Evolutionary conservation across 495 filamentous ascomycete genomes (phyloP), one percentile per base, ranked within the genome.

Genomic region (Talaromyces adpressus): DNA sequence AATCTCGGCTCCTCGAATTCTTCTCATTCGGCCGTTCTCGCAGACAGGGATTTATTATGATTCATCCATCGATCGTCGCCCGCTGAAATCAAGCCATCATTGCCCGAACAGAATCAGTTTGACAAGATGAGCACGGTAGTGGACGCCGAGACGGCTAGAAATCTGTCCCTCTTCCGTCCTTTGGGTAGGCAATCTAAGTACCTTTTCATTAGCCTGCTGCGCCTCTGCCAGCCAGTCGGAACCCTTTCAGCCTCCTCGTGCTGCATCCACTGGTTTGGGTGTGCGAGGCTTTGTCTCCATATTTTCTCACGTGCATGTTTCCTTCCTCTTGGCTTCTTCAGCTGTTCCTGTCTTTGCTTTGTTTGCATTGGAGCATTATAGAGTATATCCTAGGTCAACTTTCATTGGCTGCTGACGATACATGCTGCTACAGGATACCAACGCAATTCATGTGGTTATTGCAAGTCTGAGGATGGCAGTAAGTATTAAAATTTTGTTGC

Each of bases 381-480:
- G n/a, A 25, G 49, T 53, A 22, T 53, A 12, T 12, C 14, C 3
- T 25, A 25, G 0, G 18, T 6, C 18, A 12, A 53, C 18, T 9
- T 9, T 49, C 1, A 49, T 49, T 49, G 45, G 45, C 7, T 56
- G 52, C 22, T 16, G 49, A 25, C 18, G 7, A 53, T 53, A 53
- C 23, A 22, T 16, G 9, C n/a, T 34, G 14, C 30, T 7, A 30
- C 67, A 82, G 80, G 80, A 59, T 82, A 82, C 68, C 79, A 81
- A 66, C 77, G 74, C 49, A 79, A 78, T 62, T 73, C 75, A 27
- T 85, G 82, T 69, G 82, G 82, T 63, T 85, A 85, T 71, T 85
- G 82, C 72, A 83, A 83, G 72, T 78, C 77, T 45, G 69, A 77
- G 45, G 68, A 77, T 72, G 80, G 81, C 64, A 80, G 82, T 84